Conservation (phyloP, 345 rosid genomes). For the Cochlearia excelsa region DNA sequence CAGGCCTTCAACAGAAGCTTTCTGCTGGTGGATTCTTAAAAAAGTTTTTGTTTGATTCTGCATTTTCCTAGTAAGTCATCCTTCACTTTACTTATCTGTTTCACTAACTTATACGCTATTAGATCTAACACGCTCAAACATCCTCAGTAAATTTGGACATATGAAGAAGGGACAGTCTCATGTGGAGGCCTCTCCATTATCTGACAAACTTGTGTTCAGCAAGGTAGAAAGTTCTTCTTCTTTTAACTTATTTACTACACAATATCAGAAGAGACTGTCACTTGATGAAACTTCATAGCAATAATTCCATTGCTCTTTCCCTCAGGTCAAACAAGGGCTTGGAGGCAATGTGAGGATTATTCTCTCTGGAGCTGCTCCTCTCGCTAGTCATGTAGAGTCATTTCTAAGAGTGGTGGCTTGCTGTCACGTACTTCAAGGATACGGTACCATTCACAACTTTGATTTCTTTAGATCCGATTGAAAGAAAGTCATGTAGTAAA, state of each 20-base stretch:
- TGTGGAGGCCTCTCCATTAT: conserved; percentile 64
- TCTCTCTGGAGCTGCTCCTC: conserved; percentile 88
- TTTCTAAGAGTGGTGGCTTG: conserved; percentile 90
- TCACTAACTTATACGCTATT: conserved; percentile 5
- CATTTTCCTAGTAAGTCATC: conserved; percentile 66
- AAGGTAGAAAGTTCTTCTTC: conserved; percentile 44
- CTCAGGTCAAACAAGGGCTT: conserved; percentile 73
- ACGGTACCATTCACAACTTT: conserved; percentile 41
- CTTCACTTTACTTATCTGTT: conserved; percentile 16
- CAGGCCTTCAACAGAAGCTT: conserved; percentile 85
- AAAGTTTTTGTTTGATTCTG: conserved; percentile 59
- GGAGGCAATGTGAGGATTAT: conserved; percentile 81
- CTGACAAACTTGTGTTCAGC: conserved; percentile 74
- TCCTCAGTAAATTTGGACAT: conserved; percentile 54
- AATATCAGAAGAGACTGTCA: background rate
- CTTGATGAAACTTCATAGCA: background rate
- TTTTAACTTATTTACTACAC: background rate
- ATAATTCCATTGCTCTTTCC: background rate
- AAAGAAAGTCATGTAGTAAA: no score
- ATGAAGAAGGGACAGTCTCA: conserved; percentile 60
- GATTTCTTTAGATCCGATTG: no score
- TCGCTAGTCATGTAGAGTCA: conserved; percentile 67
- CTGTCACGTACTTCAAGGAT: conserved; percentile 88
- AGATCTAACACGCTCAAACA: conserved; percentile 23
- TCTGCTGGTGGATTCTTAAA: conserved; percentile 59